Evolutionary conservation across 192 early-diverging fungal species (phyloP), one percentile per base, ranked within the genome.

Genomic region (Diversispora epigaea): DNA sequence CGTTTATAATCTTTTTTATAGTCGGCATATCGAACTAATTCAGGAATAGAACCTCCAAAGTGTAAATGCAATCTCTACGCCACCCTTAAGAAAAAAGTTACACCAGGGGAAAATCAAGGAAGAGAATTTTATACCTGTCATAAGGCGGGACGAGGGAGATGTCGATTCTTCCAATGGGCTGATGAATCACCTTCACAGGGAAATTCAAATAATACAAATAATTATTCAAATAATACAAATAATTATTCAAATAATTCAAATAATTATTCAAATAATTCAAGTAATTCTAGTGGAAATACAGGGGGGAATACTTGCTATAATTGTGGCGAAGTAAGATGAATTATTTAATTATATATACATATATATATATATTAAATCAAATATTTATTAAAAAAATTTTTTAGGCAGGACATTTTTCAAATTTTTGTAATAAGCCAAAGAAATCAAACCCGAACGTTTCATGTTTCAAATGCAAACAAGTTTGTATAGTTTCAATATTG

Each of bases 81-180:
- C n/a, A 50, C 75, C 19, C 49, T 77, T 21, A 76, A 75, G 4
- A 77, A 57, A 58, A 65, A 76, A 12, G 12, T 70, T 4, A 32
- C 73, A 12, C 69, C 76, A 47, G 0, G 49, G 10, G 77, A 77
- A 39, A 63, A 77, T 44, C 44, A 58, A 9, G 56, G 58, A 3
- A 66, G 63, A 5, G 10, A 43, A 17, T 81, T 63, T 41, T 78
- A 66, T 71, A 25, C 45, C 6, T 81, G 77, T 40, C 76, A 68
- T 22, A 78, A 78, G 43, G 6, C 45, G 40, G 65, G 60, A 8
- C 25, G 25, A 32, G 68, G 17, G 0, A 71, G 68, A 0, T 92
- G 90, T 62, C 76, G 71, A 5, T 92, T 83, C 65, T 91, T 92
- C 75, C 52, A 79, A 25, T 91, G 90, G 91, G 81, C 77, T 8